Conservation (phyloP, 805 yeast genomes). For the Wickerhamiella azymoides region DNA sequence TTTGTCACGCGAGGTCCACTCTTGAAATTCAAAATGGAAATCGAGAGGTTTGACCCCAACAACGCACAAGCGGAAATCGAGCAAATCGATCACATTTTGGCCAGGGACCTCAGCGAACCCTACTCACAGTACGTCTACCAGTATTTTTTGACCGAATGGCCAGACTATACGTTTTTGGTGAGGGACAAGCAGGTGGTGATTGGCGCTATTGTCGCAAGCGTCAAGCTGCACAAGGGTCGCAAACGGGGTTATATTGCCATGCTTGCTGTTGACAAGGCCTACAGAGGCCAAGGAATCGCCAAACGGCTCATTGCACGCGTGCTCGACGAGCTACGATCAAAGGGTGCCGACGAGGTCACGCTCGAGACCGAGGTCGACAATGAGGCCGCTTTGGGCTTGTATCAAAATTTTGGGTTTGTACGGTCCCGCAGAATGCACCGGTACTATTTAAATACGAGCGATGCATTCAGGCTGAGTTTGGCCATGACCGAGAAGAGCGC, state of each 20-base stretch:
- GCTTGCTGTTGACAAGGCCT: conserved; percentile 67
- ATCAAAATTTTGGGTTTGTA: conserved; percentile 65
- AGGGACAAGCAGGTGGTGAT: conserved; percentile 27
- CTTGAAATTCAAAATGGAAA: background rate
- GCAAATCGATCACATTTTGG: conserved; percentile 36
- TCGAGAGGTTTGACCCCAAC: conserved; percentile 13
- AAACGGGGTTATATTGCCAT: conserved; percentile 89
- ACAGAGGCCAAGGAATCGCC: conserved; percentile 74
- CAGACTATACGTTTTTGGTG: conserved; percentile 54
- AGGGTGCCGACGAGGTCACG: conserved; percentile 76
- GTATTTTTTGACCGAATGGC: conserved; percentile 84
- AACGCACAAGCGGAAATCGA: conserved; percentile 23
- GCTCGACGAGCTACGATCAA: conserved; percentile 47
- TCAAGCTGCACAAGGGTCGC: conserved; percentile 59
- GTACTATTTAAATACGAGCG: conserved; percentile 84
- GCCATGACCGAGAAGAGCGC: conserved; percentile 57
- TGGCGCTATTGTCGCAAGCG: conserved; percentile 79
- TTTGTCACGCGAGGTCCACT: background rate
- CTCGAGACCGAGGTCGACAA: conserved; percentile 86
- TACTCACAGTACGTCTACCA: conserved; percentile 87
- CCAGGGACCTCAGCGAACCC: conserved; percentile 76
- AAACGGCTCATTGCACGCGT: conserved; percentile 49
- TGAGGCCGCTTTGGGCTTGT: conserved; percentile 49
- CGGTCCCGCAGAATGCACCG: conserved; percentile 64
- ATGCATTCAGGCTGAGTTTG: conserved; percentile 74